Percentiles rank a stretch among this genome's conserved stretches.
phyloP scores from a whole-genome alignment of 805 yeast genomes.

The Starmerella vitae region DNA sequence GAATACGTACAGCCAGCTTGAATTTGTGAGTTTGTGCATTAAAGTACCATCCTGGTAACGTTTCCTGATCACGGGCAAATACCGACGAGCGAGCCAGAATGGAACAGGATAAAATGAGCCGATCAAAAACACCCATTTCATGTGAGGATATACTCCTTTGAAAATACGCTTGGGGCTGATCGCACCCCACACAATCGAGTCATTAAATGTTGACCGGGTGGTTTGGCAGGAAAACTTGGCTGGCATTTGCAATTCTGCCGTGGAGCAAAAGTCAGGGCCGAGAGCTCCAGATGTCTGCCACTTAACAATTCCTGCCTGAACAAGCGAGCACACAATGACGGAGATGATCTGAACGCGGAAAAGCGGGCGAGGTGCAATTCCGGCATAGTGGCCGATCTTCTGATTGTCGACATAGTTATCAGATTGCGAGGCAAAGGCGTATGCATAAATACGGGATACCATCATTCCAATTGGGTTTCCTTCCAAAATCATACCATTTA shows the following conservation, averaged over 20 bases:
- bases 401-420: constrained; percentile 42
- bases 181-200: constrained; percentile 35
- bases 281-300: constrained; percentile 27
- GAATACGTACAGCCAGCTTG: constrained; percentile 6
- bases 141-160: constrained; percentile 42
- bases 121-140: constrained; percentile 49
- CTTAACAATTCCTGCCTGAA: constrained; percentile 26
- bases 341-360: constrained; percentile 36
- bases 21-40: constrained; percentile 31
- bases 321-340: constrained; percentile 21
- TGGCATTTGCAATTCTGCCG: constrained; percentile 18
- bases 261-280: constrained; percentile 22
- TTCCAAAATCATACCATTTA: constrained; percentile 43
- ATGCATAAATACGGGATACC: constrained; percentile 40
- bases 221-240: constrained; percentile 28
- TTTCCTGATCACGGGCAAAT: constrained; percentile 15
- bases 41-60: constrained; percentile 18
- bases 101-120: constrained; percentile 31
- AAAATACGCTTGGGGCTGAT: constrained; percentile 34
- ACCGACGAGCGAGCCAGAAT: constrained; percentile 12
- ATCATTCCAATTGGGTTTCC: constrained; percentile 42
- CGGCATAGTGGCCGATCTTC: constrained; percentile 44
- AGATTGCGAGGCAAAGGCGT: constrained; percentile 51
- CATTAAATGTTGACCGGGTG: constrained; percentile 35
- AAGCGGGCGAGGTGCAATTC: constrained; percentile 45